phyloP scores from a whole-genome alignment of 208 protist genomes.

The Herpetomonas tarakana region DNA sequence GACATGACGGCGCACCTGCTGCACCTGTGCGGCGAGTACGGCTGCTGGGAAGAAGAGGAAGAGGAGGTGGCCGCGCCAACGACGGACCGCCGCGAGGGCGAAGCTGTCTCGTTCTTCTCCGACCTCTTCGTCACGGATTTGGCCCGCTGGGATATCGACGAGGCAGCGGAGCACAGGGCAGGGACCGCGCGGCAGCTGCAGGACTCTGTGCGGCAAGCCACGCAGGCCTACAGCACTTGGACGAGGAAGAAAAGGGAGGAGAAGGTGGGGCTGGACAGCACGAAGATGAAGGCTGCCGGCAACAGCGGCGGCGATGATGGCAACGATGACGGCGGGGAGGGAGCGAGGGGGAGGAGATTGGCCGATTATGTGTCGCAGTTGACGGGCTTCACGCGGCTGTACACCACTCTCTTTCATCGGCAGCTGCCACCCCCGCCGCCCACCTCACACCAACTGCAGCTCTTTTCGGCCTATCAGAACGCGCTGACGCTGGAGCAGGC shows the following conservation, averaged over 20 bases:
- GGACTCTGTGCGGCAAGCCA: too few relatives aligned
- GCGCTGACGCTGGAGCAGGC: not conserved
- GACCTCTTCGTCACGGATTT: not conserved
- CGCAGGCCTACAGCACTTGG: too few relatives aligned
- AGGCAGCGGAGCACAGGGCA: too few relatives aligned
- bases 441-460: not conserved
- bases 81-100: not conserved
- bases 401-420: constrained; percentile 11
- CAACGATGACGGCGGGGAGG: constrained; percentile 4
- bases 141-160: not conserved
- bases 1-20: constrained; percentile 44
- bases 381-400: constrained; percentile 19
- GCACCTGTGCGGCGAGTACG: constrained; percentile 46
- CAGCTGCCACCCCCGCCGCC: not conserved
- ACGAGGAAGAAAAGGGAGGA: too few relatives aligned
- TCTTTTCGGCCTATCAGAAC: not conserved
- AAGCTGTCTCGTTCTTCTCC: not conserved
- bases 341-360: not conserved
- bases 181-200: too few relatives aligned
- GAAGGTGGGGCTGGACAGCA: too few relatives aligned
- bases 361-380: not conserved
- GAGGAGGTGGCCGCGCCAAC: not conserved
- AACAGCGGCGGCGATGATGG: not conserved
- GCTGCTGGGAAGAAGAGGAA: constrained; percentile 32
- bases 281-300: not conserved